Conservation (phyloP, 257 asterid species). For the Fraxinus americana region DNA sequence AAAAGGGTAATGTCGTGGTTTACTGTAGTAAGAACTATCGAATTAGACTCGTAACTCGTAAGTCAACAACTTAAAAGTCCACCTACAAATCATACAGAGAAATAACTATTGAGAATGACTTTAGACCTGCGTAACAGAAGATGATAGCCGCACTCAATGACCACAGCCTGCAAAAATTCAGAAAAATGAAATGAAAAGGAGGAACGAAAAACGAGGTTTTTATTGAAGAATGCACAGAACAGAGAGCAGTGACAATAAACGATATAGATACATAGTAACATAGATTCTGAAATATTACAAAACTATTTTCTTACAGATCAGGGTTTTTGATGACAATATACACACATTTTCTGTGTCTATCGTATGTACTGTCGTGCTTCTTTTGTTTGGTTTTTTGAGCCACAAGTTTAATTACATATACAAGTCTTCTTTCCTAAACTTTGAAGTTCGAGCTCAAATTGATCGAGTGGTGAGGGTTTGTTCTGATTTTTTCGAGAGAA, state of each 20-base stretch:
- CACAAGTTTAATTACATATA: constrained; percentile 12
- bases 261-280: constrained; percentile 27
- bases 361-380: constrained; percentile 14
- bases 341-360: constrained; percentile 9
- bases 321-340: constrained; percentile 18
- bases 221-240: constrained; percentile 43
- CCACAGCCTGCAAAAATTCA: constrained; percentile 40
- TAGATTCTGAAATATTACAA: constrained; percentile 33
- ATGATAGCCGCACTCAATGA: constrained; percentile 22
- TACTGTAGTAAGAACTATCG: not conserved
- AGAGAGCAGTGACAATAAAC: constrained; percentile 30
- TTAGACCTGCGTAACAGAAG: constrained; percentile 32
- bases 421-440: constrained; percentile 20
- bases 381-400: not conserved
- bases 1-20: not conserved
- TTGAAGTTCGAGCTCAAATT: constrained; percentile 53
- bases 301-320: constrained; percentile 25
- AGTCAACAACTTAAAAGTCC: not conserved
- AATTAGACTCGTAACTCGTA: no score
- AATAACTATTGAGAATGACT: no score
- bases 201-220: constrained; percentile 79
- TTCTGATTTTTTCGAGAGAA: constrained; percentile 15
- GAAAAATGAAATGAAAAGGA: constrained; percentile 29
- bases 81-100: not conserved
- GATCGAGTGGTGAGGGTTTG: constrained; percentile 26